Evolutionary conservation across 2,329 filamentous ascomycete genomes (phyloP).

Genomic region (Botrytis galanthina): DNA sequence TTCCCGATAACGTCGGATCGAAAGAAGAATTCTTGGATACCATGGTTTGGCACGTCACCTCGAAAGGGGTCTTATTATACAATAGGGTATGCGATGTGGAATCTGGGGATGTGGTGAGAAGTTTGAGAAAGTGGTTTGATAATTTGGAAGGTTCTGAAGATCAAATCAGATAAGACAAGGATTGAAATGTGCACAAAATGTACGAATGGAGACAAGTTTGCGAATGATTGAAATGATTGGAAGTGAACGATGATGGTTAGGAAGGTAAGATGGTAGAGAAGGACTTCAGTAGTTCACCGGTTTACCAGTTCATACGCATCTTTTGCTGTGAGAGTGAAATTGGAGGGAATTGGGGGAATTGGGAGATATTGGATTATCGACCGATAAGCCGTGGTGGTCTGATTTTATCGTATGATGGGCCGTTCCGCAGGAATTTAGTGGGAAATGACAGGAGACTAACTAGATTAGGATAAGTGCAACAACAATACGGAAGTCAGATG

Average conservation of each 20-base stretch:
- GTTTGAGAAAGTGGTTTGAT: conserved; percentile 11
- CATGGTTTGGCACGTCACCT: conserved; percentile 25
- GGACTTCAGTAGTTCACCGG: background rate
- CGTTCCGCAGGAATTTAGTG: background rate
- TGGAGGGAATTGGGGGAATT: background rate
- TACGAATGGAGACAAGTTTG: background rate
- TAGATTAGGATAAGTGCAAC: background rate
- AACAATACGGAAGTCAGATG: background rate
- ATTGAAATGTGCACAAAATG: background rate
- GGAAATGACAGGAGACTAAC: background rate
- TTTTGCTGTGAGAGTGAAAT: background rate
- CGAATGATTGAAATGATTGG: background rate
- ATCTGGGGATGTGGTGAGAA: background rate
- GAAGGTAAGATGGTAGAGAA: background rate
- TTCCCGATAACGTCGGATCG: conserved; percentile 34
- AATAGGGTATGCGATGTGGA: background rate
- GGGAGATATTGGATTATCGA: background rate
- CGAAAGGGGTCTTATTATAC: background rate
- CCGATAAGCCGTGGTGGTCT: conserved; percentile 6
- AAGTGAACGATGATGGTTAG: background rate
- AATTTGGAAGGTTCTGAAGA: background rate
- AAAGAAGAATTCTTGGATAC: conserved; percentile 26
- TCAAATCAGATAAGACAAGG: background rate
- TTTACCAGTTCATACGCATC: background rate
- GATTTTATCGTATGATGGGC: conserved; percentile 15